Conservation (phyloP, 129 eudicot species). For the Apium graveolens region DNA sequence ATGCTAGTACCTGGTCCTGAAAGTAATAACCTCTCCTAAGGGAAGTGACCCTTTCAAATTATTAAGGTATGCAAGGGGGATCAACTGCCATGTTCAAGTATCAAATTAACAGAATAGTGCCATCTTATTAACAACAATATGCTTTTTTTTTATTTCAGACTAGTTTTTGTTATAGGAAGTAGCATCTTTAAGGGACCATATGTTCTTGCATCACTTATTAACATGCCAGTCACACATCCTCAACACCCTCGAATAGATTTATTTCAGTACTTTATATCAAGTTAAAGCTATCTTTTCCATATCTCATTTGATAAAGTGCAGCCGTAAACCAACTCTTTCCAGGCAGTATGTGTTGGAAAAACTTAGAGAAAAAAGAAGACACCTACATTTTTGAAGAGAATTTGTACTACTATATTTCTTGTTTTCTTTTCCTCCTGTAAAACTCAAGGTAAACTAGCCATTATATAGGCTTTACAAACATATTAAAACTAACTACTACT, state of each 20-base stretch:
- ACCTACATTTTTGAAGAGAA: too few relatives aligned
- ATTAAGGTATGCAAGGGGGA: not conserved
- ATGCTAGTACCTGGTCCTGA: not conserved
- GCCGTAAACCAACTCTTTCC: not conserved
- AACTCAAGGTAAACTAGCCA: too few relatives aligned
- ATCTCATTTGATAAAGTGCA: not conserved
- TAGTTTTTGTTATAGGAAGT: not conserved
- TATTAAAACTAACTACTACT: too few relatives aligned
- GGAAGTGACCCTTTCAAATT: not conserved
- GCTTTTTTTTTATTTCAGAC: not conserved
- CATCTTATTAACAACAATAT: not conserved
- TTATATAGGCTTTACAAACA: too few relatives aligned
- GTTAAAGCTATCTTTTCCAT: not conserved
- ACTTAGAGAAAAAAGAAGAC: too few relatives aligned
- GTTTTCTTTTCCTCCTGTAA: too few relatives aligned
- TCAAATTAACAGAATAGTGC: not conserved
- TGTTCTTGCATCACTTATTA: not conserved
- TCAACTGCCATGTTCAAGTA: not conserved
- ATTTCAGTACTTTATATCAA: not conserved
- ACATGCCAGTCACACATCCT: not conserved
- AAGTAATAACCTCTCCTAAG: not conserved
- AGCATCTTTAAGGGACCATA: not conserved
- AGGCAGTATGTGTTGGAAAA: not conserved
- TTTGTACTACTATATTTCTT: too few relatives aligned
- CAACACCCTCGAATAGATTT: not conserved